Base-by-base conservation (phyloP, 441 rosid genomes). In the Pelargonium citronellum region DNA sequence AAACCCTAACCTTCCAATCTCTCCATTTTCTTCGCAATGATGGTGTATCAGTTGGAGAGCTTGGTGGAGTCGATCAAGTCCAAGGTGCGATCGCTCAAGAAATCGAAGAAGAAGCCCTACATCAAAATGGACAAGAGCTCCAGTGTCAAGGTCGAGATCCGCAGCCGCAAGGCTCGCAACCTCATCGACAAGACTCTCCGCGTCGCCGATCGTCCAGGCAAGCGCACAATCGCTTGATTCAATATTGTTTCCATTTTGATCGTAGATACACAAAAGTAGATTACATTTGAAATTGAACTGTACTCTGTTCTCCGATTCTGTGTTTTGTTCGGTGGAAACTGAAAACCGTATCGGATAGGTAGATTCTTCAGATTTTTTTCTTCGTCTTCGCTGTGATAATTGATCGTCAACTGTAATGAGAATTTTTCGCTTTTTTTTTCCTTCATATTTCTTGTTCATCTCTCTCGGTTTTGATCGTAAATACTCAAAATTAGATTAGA, bases 61-160 rank as follows among this genome's bases (percentile, higher is more conserved):
- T 72, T 94, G 78, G 84, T 94, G 82, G 82, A 91, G 82, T 82
- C 94, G 30, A 91, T 94, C 64, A 94, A 91, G 83, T 87, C 97
- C n/a, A 94, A 91, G 87, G 94, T 91, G 20, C 72, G 85, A 66
- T 74, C 85, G 15, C 64, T 65, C 86, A 88, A 82, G 83, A 79
- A 78, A 47, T 47, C 55, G 78, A 47, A 47, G 55, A 84, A 82
- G 83, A 91, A 91, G 71, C 82, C 96, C 9, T 94, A 91, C 83
- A 69, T 86, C 11, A 91, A 87, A 74, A 90, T 94, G 94, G 96
- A 87, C 74, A 94, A 91, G 79, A 90, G 97, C 80, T 77, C 96
- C 0, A 95, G 99, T 67, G 98, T 92, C n/a, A 89, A 77, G 79
- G 97, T 90, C 0, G 95, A 89, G 84, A 95, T 95, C 77, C 89